Conservation (phyloP, 768 basidiomycete species). For the Hydnomerulius pinastri region DNA sequence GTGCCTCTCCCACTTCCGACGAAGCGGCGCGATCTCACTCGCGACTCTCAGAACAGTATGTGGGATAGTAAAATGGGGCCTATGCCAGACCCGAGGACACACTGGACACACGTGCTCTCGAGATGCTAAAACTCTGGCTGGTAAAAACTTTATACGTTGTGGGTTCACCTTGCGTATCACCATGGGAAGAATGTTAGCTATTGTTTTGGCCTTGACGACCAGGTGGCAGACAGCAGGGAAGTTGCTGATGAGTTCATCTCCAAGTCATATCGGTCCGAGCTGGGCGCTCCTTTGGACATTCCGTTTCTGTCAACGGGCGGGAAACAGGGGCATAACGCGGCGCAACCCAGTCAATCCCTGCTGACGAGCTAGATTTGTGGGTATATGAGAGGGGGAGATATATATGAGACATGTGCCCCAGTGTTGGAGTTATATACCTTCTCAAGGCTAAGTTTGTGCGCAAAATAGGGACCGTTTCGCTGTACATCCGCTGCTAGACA, state of each 20-base stretch:
- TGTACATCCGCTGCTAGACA: background rate
- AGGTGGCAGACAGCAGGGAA: conserved; percentile 12
- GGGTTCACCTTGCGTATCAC: background rate
- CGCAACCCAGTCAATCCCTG: too few relatives aligned
- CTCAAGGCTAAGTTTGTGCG: background rate
- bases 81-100: background rate
- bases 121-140: background rate
- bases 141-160: conserved; percentile 1
- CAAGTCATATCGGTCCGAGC: conserved; percentile 10
- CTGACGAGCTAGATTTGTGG: too few relatives aligned
- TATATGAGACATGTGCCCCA: too few relatives aligned
- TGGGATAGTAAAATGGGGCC: background rate
- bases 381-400: too few relatives aligned
- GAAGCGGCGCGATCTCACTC: background rate
- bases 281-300: conserved; percentile 14
- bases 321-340: too few relatives aligned
- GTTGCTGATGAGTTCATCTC: conserved; percentile 1
- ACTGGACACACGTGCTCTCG: background rate
- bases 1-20: background rate
- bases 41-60: background rate
- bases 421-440: too few relatives aligned
- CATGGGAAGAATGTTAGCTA: conserved; percentile 11
- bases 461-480: background rate
- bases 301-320: conserved; percentile 13
- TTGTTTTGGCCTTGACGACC: conserved; percentile 21